These are phyloP conservation scores for Melocanna baccifera DNA, from an alignment of 176 grass and related monocot species.

Conservation along the genomic window DNA sequence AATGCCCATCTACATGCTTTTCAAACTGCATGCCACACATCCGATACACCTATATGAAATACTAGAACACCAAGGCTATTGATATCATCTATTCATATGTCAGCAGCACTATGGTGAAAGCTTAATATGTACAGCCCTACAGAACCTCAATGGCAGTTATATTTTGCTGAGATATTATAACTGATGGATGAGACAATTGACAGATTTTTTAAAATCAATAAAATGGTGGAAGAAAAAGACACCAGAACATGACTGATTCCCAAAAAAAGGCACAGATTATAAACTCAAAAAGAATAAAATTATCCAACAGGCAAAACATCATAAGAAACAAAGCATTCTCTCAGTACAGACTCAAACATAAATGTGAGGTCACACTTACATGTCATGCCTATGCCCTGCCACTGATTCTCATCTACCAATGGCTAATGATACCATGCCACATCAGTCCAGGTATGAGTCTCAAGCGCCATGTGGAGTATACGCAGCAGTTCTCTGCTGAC, in stretches of 20 bases:
- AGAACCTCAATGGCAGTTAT: background rate
- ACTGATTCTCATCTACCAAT: conserved; percentile 34
- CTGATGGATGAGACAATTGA: background rate
- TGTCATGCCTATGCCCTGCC: conserved; percentile 42
- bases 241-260: background rate
- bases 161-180: background rate
- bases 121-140: background rate
- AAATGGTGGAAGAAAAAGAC: background rate
- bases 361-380: conserved; percentile 49
- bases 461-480: conserved; percentile 26
- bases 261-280: background rate
- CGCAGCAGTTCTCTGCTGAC: background rate
- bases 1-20: background rate
- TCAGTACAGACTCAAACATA: conserved; percentile 13
- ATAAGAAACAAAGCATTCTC: conserved; percentile 19
- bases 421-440: conserved; percentile 38
- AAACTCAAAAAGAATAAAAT: background rate
- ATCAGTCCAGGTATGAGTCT: conserved; percentile 38
- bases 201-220: background rate
- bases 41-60: background rate
- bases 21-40: background rate
- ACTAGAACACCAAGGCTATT: background rate
- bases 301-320: background rate
- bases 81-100: background rate
- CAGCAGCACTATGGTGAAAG: background rate